A percentile compares a stretch with the other conserved stretches of the same genome.
phyloP scores from a whole-genome alignment of 345 rosid genomes.

The Limnanthes douglasii region DNA sequence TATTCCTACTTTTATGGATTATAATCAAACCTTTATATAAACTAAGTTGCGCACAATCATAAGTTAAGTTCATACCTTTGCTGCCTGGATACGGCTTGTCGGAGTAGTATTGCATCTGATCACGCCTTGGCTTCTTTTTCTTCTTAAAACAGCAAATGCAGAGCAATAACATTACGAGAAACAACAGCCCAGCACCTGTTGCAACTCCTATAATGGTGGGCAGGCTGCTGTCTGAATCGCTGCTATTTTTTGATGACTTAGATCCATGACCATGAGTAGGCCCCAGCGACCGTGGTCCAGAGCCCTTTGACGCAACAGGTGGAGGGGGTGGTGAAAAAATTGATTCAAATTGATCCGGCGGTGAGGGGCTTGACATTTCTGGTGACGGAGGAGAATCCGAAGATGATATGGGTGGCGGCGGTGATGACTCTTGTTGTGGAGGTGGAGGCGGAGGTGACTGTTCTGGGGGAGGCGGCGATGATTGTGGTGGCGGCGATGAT shows the following conservation, averaged over 20 bases:
- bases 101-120: conserved; percentile 17
- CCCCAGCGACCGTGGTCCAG: conserved; percentile 10
- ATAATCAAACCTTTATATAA: too few species aligned
- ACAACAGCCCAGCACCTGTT: conserved; percentile 18
- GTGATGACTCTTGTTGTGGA: neutral
- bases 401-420: too few species aligned
- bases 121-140: conserved; percentile 19
- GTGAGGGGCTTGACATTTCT: too few species aligned
- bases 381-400: conserved; percentile 5
- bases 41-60: too few species aligned
- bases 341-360: too few species aligned
- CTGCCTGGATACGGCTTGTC: conserved; percentile 13
- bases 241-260: neutral
- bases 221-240: conserved; percentile 3
- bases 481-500: conserved; percentile 10
- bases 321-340: conserved; percentile 8
- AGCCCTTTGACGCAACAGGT: conserved; percentile 5
- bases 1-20: too few species aligned
- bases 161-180: conserved; percentile 13
- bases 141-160: conserved; percentile 15
- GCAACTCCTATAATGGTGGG: conserved; percentile 18
- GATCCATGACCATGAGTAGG: conserved; percentile 15
- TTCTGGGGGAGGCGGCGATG: conserved; percentile 15
- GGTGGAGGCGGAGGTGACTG: conserved; percentile 19
- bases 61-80: too few species aligned